Base-by-base conservation (phyloP, 768 basidiomycete species). In the Melanogaster broomeanus region DNA sequence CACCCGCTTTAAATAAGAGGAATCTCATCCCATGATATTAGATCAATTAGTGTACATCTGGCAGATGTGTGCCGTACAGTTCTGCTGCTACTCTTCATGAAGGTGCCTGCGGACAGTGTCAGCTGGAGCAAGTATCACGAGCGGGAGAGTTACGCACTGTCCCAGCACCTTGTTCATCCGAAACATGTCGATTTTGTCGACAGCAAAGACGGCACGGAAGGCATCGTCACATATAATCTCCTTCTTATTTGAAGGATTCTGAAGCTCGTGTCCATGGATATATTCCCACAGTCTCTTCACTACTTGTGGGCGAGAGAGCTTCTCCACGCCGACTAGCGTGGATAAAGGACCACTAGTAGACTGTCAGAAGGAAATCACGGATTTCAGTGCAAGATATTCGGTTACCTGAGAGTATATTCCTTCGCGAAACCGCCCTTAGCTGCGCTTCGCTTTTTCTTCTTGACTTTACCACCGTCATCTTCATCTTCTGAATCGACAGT, bases 281-380 rank as follows among this genome's bases (percentile, higher is more conserved):
- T 96, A 87, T 12, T 80, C 82, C 94, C 94, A 97, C 11, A 97
- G 72, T 49, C 82, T 83, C 67, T 96, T 96, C 42, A 97, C 94
- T 37, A 90, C 88, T 64, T 94, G 91, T 5, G 92, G 91, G 24
- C 94, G 84, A 37, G 93, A 90, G 42, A 94, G 70, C 61, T 79
- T 82, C 21, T 84, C 80, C 34, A 77, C 74, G 19, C 82, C 76
- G n/a, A 92, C 68, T 22, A 97, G 72, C 12, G 79, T 79, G 2
- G 89, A 82, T 22, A 97, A 72, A 16, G 90, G 84, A 57, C 78
- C 84, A 59, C 93, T 95, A 56, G 15, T 9, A 48, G 33, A 44
- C 30, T 18, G 45, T 52, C 50, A 45, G 42, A 53, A 48, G 30
- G 11, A 52, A 48, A 52, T 2, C 52, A 47, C 50, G 38, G 45